phyloP scores from a whole-genome alignment of 257 asterid species.

The Jacaranda copaia region DNA sequence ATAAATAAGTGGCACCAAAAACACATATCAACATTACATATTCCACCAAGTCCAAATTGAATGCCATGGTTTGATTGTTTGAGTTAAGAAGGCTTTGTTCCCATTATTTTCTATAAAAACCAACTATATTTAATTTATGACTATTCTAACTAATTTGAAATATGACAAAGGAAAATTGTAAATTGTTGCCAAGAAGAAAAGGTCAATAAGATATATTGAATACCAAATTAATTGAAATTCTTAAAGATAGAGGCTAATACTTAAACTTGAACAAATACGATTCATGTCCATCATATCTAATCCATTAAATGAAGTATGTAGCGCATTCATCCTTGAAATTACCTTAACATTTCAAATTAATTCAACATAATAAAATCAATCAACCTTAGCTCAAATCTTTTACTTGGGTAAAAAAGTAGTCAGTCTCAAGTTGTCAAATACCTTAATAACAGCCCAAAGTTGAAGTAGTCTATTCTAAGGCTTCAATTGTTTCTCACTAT shows the following conservation, averaged over 20 bases:
- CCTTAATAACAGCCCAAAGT: conserved; percentile 90
- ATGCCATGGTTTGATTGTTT: neutral
- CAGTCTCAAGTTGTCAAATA: conserved; percentile 95
- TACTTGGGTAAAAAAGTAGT: conserved; percentile 97
- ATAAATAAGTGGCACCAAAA: neutral
- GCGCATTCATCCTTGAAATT: neutral
- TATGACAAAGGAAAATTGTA: neutral
- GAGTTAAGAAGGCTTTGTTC: neutral
- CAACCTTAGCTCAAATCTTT: conserved; percentile 2
- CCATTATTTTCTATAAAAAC: neutral
- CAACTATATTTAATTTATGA: neutral
- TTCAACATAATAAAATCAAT: conserved; percentile 23
- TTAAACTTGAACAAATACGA: conserved; percentile 15
- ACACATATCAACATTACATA: neutral
- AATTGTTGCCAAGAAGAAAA: neutral
- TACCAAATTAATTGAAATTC: neutral
- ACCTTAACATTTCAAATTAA: conserved; percentile 11
- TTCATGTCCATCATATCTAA: neutral
- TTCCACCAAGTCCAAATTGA: neutral
- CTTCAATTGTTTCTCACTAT: conserved; percentile 90
- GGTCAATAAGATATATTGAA: conserved; percentile 5
- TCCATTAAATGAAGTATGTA: neutral
- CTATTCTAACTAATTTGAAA: neutral
- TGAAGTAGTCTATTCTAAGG: conserved; percentile 98
- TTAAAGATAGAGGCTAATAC: neutral